Percentiles rank a stretch among this genome's conserved stretches.
Evolutionary conservation across 345 rosid species (phyloP).

Genomic region (Odontarrhena argentea): DNA sequence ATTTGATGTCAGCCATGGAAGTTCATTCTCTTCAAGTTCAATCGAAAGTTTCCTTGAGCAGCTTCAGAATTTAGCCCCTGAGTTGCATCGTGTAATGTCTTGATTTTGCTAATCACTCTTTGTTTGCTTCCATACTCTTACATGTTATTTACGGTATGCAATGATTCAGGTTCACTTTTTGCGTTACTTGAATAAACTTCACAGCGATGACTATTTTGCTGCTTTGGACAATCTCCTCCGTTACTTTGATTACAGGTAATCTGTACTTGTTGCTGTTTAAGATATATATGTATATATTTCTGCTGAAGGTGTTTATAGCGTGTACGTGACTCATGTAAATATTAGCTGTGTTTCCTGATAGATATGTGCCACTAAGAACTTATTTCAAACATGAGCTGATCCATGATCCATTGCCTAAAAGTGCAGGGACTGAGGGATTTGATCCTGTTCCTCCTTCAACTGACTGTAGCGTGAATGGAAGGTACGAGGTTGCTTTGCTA

Average conservation of each 20-base stretch:
- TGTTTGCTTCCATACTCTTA: slow-evolving; percentile 29
- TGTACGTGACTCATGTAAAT: slow-evolving; percentile 19
- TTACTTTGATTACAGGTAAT: slow-evolving; percentile 94
- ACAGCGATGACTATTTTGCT: slow-evolving; percentile 86
- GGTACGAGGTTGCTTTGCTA: slow-evolving; percentile 81
- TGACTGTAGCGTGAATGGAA: slow-evolving; percentile 59
- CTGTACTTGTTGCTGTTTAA: slow-evolving; percentile 27
- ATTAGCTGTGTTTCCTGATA: slow-evolving; percentile 30
- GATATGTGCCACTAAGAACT: slow-evolving; percentile 4
- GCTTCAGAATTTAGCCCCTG: slow-evolving; percentile 88
- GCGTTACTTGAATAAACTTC: slow-evolving; percentile 81
- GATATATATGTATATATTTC: not conserved
- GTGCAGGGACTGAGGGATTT: slow-evolving; percentile 98
- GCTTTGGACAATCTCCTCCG: slow-evolving; percentile 90
- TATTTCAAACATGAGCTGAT: slow-evolving; percentile 42
- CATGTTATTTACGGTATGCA: slow-evolving; percentile 24
- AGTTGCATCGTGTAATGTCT: slow-evolving; percentile 76
- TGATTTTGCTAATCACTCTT: slow-evolving; percentile 20
- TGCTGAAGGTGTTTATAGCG: slow-evolving; percentile 21
- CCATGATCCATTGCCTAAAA: slow-evolving; percentile 52
- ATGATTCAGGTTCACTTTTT: slow-evolving; percentile 85
- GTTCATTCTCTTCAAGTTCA: slow-evolving; percentile 66
- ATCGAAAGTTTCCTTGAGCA: slow-evolving; percentile 67
- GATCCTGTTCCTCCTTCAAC: slow-evolving; percentile 65
- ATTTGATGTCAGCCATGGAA: slow-evolving; percentile 64